A percentile compares a stretch with the other conserved stretches of the same genome.
Evolutionary conservation across 257 asterid genomes (phyloP).

Genomic region (Capsicum rhomboideum): DNA sequence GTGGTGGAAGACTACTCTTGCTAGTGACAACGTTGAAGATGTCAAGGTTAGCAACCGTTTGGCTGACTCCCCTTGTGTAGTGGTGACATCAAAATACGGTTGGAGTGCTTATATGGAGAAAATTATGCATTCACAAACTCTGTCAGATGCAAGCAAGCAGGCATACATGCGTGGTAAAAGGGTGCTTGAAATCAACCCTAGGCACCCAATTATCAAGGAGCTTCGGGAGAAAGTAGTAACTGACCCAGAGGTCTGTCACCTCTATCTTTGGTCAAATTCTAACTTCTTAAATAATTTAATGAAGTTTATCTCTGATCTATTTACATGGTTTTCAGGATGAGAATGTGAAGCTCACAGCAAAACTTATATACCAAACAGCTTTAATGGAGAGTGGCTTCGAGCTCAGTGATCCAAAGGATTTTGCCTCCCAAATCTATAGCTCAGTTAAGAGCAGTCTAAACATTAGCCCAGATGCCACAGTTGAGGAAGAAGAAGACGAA

Average conservation of each 20-base stretch:
- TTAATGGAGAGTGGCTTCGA: conserved; percentile 83
- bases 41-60: conserved; percentile 88
- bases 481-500: conserved; percentile 85
- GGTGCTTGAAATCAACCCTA: conserved; percentile 81
- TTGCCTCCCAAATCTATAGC: conserved; percentile 61
- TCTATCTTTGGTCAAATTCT: neutral
- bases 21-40: conserved; percentile 73
- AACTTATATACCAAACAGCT: conserved; percentile 83
- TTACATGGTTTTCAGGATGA: conserved; percentile 33
- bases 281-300: neutral
- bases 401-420: conserved; percentile 75
- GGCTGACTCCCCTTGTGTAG: conserved; percentile 80
- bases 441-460: conserved; percentile 63
- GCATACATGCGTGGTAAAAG: conserved; percentile 95
- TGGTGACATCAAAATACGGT: conserved; percentile 80
- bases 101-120: conserved; percentile 96
- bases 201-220: conserved; percentile 88
- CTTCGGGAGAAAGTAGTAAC: conserved; percentile 64
- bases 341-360: conserved; percentile 62
- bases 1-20: conserved; percentile 89
- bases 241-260: conserved; percentile 54
- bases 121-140: conserved; percentile 88
- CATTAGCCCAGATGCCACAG: conserved; percentile 59
- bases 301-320: neutral
- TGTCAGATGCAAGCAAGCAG: conserved; percentile 73